These are phyloP conservation scores for Pichia paraexigua DNA, from an alignment of 805 yeast species.

Conservation along the genomic window DNA sequence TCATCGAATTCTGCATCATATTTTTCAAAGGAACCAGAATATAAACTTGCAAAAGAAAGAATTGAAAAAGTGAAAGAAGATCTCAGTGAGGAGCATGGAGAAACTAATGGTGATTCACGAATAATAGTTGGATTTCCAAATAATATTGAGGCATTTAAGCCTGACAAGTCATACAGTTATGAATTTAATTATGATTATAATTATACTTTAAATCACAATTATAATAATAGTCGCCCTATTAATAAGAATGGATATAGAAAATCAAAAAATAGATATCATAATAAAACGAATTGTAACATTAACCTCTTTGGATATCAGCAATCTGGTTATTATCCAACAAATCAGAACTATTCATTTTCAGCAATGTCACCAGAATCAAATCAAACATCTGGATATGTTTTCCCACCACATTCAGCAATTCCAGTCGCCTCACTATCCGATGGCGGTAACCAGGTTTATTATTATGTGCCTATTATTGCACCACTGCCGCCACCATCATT, in stretches of 20 bases:
- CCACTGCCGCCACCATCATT: neutral
- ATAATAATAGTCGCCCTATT: no score
- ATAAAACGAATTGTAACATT: neutral
- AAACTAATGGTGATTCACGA: neutral
- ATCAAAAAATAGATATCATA: neutral
- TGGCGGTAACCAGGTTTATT: constrained; percentile 1
- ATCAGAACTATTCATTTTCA: neutral
- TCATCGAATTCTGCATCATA: neutral
- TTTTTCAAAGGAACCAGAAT: constrained; percentile 34
- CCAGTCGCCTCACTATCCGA: neutral
- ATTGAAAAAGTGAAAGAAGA: constrained; percentile 8
- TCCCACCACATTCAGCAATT: neutral
- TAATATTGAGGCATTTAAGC: neutral
- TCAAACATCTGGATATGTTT: constrained; percentile 1
- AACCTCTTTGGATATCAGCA: neutral
- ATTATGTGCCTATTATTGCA: constrained; percentile 8
- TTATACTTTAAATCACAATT: neutral
- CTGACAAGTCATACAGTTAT: neutral
- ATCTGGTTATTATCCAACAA: neutral
- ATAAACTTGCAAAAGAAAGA: constrained; percentile 34
- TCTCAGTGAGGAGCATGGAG: neutral
- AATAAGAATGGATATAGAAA: neutral
- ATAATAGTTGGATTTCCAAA: neutral
- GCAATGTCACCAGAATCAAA: neutral
- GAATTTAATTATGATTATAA: neutral